These are phyloP conservation scores for Nicotiana undulata DNA, from an alignment of 257 asterid genomes.

Conservation along the genomic window DNA sequence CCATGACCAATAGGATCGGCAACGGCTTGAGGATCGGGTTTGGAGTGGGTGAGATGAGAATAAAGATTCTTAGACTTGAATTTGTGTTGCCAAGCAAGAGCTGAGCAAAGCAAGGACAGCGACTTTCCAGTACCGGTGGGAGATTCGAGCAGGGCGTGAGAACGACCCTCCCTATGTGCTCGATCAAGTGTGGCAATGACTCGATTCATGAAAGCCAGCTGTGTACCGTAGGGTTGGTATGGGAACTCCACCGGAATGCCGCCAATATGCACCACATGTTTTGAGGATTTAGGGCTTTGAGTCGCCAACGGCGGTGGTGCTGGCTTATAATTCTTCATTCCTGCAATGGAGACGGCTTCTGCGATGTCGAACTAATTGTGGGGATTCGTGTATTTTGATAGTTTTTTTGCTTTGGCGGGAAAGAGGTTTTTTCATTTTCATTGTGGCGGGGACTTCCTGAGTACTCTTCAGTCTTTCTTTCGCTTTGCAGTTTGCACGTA, in stretches of 20 bases:
- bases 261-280: conserved; percentile 44
- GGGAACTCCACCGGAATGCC: conserved; percentile 94
- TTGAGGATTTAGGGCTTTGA: conserved; percentile 24
- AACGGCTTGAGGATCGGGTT: conserved; percentile 62
- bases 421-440: not conserved
- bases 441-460: not conserved
- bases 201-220: conserved; percentile 78
- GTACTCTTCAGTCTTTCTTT: not conserved
- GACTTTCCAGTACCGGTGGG: conserved; percentile 99
- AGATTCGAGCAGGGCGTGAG: conserved; percentile 90
- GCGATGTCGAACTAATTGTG: not conserved
- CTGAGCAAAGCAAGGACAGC: conserved; percentile 81
- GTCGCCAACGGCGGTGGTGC: not conserved
- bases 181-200: conserved; percentile 82
- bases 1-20: conserved; percentile 73
- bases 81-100: conserved; percentile 86
- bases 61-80: conserved; percentile 33
- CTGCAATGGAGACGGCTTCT: not conserved
- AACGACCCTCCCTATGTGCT: conserved; percentile 56
- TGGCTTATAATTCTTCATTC: conserved; percentile 7
- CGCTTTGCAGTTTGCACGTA: too few relatives aligned
- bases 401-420: not conserved
- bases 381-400: not conserved
- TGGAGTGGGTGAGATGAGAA: conserved; percentile 29
- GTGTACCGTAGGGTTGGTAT: conserved; percentile 88